Base-by-base conservation (phyloP, 805 yeast genomes). In the Wickerhamomyces xylosicus region DNA sequence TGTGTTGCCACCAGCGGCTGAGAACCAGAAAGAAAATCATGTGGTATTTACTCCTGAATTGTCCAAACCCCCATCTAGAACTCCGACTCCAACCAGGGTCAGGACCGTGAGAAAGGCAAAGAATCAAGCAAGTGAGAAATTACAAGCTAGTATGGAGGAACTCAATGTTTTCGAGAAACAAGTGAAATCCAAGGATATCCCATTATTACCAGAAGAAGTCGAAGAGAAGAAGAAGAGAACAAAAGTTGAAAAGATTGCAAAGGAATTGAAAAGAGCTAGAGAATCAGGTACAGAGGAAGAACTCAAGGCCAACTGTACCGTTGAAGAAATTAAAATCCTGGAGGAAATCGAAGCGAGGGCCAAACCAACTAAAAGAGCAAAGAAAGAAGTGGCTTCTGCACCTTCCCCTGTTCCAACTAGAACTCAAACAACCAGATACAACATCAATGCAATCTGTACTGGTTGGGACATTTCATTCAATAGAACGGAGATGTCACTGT, bases 61-160 rank as follows among this genome's bases (percentile, higher is more conserved):
- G 18, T 3, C 19, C n/a, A 27, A 32, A 13, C 9, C 31, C 28
- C 9, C 9, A 22, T 13, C 31, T 8, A 13, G 14, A 27, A 5
- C 8, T 10, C 20, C 25, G 17, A 14, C 16, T 15, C 22, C 13
- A 19, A 14, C 37, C 32, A 27, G 32, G 31, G n/a, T 15, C 6
- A 7, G 31, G 13, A 22, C 11, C 13, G 53, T 69, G 2, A 56
- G 84, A 37, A 70, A 72, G 32, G 94, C 95, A 1, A 78, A 79
- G 35, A 67, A 69, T 31, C 74, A 69, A 48, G 94, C 94, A 0
- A 78, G 77, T 1, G 61, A 62, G 41, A 78, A 76, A 52, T 61
- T 85, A 14, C 90, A 80, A 48, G 69, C 70, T 10, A 76, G 79
- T 53, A 82, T 85, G 69, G 72, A 72, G 41, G 79, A 79, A 35